Conservation (phyloP, 208 protist genomes). For the Crithidia bombi region DNA sequence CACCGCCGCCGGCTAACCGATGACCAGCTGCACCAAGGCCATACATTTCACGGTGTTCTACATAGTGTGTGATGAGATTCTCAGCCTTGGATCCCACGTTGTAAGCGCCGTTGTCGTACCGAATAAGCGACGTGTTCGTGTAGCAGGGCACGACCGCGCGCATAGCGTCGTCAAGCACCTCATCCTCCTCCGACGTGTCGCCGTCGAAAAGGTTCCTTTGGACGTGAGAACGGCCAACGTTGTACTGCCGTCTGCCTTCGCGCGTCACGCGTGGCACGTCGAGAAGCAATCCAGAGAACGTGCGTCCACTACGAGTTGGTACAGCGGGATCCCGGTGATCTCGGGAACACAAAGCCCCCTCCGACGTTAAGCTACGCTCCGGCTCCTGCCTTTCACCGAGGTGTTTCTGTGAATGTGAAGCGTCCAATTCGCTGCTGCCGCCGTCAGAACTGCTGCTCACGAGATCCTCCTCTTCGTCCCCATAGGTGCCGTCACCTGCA, state of each 20-base stretch:
- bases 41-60: conserved; percentile 73
- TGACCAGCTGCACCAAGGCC: conserved; percentile 48
- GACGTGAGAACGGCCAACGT: conserved; percentile 61
- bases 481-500: conserved; percentile 14
- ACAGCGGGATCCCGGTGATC: conserved; percentile 1
- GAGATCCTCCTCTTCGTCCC: conserved; percentile 16
- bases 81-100: conserved; percentile 69
- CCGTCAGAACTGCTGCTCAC: conserved; percentile 16
- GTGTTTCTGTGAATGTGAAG: conserved; percentile 16
- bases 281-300: conserved; percentile 39
- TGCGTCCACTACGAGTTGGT: conserved; percentile 9
- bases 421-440: conserved; percentile 22
- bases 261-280: conserved; percentile 52
- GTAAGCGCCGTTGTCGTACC: conserved; percentile 82
- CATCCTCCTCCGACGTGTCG: conserved; percentile 67
- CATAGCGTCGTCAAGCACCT: conserved; percentile 81
- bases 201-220: conserved; percentile 33
- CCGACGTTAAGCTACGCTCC: conserved; percentile 29
- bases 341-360: background rate
- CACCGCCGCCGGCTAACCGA: background rate
- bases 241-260: conserved; percentile 80
- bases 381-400: conserved; percentile 30
- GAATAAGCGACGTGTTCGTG: conserved; percentile 52
- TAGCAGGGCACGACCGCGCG: conserved; percentile 78
- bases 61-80: conserved; percentile 64